Evolutionary conservation across 208 protist genomes (phyloP).

Genomic region (Trypanosoma brucei): DNA sequence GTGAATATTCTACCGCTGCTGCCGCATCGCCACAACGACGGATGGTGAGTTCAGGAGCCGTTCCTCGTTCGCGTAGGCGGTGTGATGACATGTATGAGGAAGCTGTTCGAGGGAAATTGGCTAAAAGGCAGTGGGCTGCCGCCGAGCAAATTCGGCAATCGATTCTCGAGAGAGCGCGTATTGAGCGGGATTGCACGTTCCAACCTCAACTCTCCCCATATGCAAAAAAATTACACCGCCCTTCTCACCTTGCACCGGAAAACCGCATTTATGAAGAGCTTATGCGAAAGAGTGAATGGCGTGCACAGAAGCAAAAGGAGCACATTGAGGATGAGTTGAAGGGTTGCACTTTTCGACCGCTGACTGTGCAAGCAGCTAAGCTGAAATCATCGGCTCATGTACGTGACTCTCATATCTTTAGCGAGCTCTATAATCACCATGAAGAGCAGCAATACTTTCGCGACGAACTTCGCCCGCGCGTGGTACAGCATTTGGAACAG

Average conservation of each 20-base stretch:
- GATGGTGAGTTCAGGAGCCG: too few species aligned
- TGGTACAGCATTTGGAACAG: constrained; percentile 51
- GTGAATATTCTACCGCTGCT: neutral
- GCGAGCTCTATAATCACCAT: constrained; percentile 56
- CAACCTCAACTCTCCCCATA: constrained; percentile 58
- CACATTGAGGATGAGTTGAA: constrained; percentile 54
- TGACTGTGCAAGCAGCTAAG: constrained; percentile 50
- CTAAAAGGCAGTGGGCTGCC: constrained; percentile 78
- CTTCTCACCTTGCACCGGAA: constrained; percentile 57
- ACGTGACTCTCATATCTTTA: constrained; percentile 36
- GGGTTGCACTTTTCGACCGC: constrained; percentile 78
- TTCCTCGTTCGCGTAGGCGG: neutral
- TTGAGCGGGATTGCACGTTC: constrained; percentile 71
- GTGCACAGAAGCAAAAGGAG: constrained; percentile 49
- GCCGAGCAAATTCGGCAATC: constrained; percentile 66
- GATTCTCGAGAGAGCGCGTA: constrained; percentile 54
- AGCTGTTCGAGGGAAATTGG: constrained; percentile 64
- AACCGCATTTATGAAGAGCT: constrained; percentile 64
- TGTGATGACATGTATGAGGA: constrained; percentile 52
- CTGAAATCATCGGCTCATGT: constrained; percentile 31
- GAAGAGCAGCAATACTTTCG: constrained; percentile 50
- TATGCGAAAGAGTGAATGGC: constrained; percentile 57
- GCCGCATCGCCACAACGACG: neutral
- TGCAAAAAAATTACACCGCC: constrained; percentile 52
- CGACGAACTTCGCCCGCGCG: constrained; percentile 39